phyloP scores from a whole-genome alignment of 129 eudicot species.

The Cynara cardunculus region DNA sequence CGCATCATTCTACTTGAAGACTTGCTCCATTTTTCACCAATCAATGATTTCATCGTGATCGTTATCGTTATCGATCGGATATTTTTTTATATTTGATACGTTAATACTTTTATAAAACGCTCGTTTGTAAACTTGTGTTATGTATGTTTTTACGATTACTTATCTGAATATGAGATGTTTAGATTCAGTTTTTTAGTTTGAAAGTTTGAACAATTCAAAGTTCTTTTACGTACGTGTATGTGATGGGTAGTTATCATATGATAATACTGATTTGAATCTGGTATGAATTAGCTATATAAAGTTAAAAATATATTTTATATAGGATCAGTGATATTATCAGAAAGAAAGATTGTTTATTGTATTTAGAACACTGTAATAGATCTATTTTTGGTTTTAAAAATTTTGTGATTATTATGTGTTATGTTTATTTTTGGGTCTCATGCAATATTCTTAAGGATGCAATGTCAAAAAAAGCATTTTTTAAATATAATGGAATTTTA shows the following conservation, averaged over 20 bases:
- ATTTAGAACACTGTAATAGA: too few relatives aligned
- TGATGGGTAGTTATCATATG: not conserved
- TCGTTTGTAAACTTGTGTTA: not conserved
- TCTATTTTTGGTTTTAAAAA: too few relatives aligned
- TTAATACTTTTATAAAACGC: not conserved
- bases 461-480: too few relatives aligned
- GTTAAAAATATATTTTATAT: not conserved
- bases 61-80: not conserved
- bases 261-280: not conserved
- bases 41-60: not conserved
- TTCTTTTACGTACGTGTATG: not conserved
- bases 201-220: not conserved
- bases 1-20: slow-evolving; percentile 8
- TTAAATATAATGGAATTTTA: too few relatives aligned
- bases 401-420: too few relatives aligned
- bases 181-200: not conserved
- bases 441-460: too few relatives aligned
- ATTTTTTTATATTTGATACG: not conserved
- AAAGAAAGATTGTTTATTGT: too few relatives aligned
- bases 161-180: not conserved
- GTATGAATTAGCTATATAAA: not conserved
- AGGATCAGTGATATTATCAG: not conserved
- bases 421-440: too few relatives aligned
- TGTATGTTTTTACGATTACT: too few relatives aligned
- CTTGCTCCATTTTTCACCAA: slow-evolving; percentile 1